Percentiles rank a stretch among this genome's conserved stretches.
Evolutionary conservation across 139 green algal genomes (phyloP).

Genomic region (Ettlia oleoabundans): DNA sequence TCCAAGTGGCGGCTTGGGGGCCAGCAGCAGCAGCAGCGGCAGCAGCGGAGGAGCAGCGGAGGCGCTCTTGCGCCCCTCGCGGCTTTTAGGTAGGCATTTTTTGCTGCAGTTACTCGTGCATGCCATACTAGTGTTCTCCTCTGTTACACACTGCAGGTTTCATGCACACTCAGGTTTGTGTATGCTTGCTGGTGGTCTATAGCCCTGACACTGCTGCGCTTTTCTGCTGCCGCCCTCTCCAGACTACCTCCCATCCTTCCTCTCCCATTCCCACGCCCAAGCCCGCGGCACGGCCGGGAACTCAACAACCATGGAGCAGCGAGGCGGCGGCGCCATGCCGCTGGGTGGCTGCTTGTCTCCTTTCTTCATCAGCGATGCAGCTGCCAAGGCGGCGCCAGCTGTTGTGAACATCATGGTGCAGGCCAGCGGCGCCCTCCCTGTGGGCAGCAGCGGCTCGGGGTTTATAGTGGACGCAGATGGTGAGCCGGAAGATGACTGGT

Average conservation of each 20-base stretch:
- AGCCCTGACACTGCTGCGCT: no score
- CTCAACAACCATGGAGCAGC: not conserved
- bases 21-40: not conserved
- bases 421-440: not conserved
- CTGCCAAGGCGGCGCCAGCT: conserved; percentile 64
- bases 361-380: conserved; percentile 70
- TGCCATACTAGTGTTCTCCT: no score
- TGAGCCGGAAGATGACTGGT: not conserved
- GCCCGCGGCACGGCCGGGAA: not conserved
- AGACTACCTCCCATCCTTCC: conserved; percentile 7
- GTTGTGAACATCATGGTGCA: conserved; percentile 60
- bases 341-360: conserved; percentile 39
- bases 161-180: no score
- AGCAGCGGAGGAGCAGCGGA: not conserved
- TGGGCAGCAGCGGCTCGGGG: conserved; percentile 59
- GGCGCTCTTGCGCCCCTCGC: no score
- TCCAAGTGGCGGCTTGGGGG: not conserved
- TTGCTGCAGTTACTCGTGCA: no score
- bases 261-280: conserved; percentile 1
- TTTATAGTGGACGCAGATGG: conserved; percentile 64
- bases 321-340: conserved; percentile 1
- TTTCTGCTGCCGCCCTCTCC: no score
- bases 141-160: no score
- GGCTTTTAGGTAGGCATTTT: no score
- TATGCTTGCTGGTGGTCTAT: no score